These are phyloP conservation scores for Apostasia shenzhenica DNA, from an alignment of 106 monocot genomes.

Conservation along the genomic window DNA sequence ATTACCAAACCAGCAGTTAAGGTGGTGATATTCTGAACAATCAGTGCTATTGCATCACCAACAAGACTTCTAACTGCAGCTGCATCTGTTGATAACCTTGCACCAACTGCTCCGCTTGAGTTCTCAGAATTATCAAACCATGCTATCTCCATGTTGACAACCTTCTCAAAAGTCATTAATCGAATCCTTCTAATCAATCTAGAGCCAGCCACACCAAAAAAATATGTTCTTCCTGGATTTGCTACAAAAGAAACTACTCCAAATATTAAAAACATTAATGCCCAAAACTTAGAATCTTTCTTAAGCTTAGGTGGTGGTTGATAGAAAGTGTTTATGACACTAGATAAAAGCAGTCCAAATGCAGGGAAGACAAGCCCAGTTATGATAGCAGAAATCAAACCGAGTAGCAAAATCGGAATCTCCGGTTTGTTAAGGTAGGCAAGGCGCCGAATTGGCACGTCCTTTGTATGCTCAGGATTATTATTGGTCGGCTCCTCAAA, in stretches of 20 bases:
- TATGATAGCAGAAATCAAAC: constrained; percentile 16
- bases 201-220: constrained; percentile 33
- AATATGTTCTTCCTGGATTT: constrained; percentile 21
- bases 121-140: constrained; percentile 39
- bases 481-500: background rate
- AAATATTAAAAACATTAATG: constrained; percentile 15
- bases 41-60: constrained; percentile 29
- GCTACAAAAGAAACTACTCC: constrained; percentile 14
- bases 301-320: constrained; percentile 22
- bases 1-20: constrained; percentile 22
- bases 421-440: constrained; percentile 35
- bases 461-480: constrained; percentile 3
- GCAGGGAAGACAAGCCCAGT: constrained; percentile 19
- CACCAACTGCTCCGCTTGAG: constrained; percentile 35
- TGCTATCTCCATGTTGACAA: constrained; percentile 36
- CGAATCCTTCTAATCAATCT: constrained; percentile 31
- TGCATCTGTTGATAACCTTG: constrained; percentile 35
- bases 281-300: constrained; percentile 30
- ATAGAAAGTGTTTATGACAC: constrained; percentile 18
- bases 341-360: constrained; percentile 21
- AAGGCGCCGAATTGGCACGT: constrained; percentile 24
- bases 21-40: constrained; percentile 29
- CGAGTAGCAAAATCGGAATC: constrained; percentile 16
- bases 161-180: constrained; percentile 31
- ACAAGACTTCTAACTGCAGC: constrained; percentile 27